A percentile compares a stretch with the other conserved stretches of the same genome.
These are phyloP conservation scores for Byssochlamys sp. DNA, from an alignment of 2,329 filamentous ascomycete species.

Conservation along the genomic window DNA sequence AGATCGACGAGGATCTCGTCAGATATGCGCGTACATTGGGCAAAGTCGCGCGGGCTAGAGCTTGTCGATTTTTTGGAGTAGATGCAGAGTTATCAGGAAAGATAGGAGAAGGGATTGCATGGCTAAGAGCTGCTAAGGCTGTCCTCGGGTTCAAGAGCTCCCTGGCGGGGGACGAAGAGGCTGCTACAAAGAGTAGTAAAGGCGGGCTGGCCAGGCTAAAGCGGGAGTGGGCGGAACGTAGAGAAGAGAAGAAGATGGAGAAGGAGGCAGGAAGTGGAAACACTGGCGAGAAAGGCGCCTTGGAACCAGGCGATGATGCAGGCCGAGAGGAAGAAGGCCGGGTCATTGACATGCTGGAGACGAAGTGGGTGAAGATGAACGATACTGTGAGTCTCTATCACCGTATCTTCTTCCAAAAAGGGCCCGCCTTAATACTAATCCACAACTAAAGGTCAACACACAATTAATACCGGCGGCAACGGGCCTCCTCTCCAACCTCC, in stretches of 20 bases:
- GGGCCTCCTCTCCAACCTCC: slow-evolving; percentile 66
- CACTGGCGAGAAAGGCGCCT: slow-evolving; percentile 17
- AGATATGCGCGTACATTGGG: slow-evolving; percentile 68
- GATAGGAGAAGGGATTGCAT: slow-evolving; percentile 75
- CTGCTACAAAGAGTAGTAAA: slow-evolving; percentile 13
- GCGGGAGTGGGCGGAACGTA: slow-evolving; percentile 64
- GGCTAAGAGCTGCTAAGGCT: slow-evolving; percentile 67
- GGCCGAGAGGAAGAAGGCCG: slow-evolving; percentile 75
- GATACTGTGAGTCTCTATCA: slow-evolving; percentile 58
- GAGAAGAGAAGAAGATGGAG: slow-evolving; percentile 70
- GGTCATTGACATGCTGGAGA: slow-evolving; percentile 75
- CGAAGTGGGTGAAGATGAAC: slow-evolving; percentile 86
- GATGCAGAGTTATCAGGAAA: slow-evolving; percentile 76
- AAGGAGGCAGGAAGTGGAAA: slow-evolving; percentile 42
- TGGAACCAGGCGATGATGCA: slow-evolving; percentile 59
- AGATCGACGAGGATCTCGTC: slow-evolving; percentile 56
- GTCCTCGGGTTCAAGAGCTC: slow-evolving; percentile 58
- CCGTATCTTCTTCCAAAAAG: neutral
- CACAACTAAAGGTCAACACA: slow-evolving; percentile 57
- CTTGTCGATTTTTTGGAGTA: slow-evolving; percentile 81
- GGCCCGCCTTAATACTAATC: slow-evolving; percentile 2
- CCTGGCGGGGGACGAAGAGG: slow-evolving; percentile 32
- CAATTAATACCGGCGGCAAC: slow-evolving; percentile 64
- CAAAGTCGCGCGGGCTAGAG: slow-evolving; percentile 67
- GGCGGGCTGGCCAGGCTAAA: slow-evolving; percentile 48